Percentiles rank a stretch among this genome's conserved stretches.
These are phyloP conservation scores for Metschnikowia borealis DNA, from an alignment of 805 yeast species.

Conservation along the genomic window DNA sequence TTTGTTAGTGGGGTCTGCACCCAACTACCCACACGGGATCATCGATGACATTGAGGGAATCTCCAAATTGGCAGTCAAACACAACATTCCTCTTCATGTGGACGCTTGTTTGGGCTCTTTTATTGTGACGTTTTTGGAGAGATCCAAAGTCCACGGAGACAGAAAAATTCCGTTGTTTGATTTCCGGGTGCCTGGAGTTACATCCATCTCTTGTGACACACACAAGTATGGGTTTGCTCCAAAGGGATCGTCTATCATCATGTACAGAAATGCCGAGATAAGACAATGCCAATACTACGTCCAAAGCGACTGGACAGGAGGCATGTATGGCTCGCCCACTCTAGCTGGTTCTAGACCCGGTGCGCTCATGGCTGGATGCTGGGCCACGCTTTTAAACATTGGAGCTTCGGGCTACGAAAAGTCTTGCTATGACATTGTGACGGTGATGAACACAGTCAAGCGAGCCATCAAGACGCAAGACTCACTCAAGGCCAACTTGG, in stretches of 20 bases:
- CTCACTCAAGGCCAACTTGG: conserved; percentile 48
- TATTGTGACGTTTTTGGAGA: conserved; percentile 72
- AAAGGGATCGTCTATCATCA: conserved; percentile 87
- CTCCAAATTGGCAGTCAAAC: conserved; percentile 57
- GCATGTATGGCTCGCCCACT: conserved; percentile 94
- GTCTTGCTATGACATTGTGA: conserved; percentile 63
- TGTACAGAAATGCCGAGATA: conserved; percentile 71
- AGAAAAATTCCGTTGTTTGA: conserved; percentile 57
- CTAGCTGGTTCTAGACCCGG: conserved; percentile 97
- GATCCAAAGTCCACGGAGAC: conserved; percentile 48
- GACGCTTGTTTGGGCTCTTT: conserved; percentile 96
- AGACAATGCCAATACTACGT: conserved; percentile 83
- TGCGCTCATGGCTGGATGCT: conserved; percentile 95
- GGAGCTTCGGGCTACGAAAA: conserved; percentile 81
- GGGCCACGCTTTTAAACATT: conserved; percentile 84
- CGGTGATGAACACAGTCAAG: conserved; percentile 58
- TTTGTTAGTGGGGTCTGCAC: conserved; percentile 87
- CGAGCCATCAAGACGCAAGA: conserved; percentile 40
- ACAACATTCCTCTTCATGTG: conserved; percentile 85
- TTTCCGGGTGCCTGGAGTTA: conserved; percentile 83
- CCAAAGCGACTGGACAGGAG: conserved; percentile 86
- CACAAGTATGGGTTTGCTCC: conserved; percentile 99
- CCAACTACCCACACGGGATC: conserved; percentile 95
- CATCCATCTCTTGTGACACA: conserved; percentile 98
- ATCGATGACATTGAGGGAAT: conserved; percentile 81